These are phyloP conservation scores for Mycena vulgaris DNA, from an alignment of 768 basidiomycete species.

Conservation along the genomic window DNA sequence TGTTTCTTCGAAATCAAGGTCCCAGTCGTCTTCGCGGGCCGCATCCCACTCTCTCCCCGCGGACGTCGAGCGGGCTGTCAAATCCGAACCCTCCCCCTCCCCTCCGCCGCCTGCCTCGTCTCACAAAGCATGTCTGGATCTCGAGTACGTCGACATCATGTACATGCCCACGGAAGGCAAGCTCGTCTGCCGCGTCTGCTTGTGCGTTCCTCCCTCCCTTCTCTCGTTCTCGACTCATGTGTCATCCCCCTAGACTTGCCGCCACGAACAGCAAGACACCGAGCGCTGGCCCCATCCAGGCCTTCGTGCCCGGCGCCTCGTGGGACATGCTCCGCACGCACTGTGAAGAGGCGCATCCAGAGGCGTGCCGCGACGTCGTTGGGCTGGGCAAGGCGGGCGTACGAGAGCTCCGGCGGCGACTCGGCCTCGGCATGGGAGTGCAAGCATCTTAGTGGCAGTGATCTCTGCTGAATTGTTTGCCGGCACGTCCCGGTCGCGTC, in stretches of 20 bases:
- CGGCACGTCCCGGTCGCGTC: no score
- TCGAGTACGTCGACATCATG: constrained; percentile 57
- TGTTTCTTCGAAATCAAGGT: neutral
- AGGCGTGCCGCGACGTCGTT: constrained; percentile 53
- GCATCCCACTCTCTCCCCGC: constrained; percentile 18
- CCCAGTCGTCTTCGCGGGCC: constrained; percentile 13
- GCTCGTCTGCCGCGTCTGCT: constrained; percentile 57
- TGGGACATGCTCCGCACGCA: constrained; percentile 57
- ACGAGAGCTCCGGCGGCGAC: constrained; percentile 50
- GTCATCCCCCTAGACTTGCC: constrained; percentile 23
- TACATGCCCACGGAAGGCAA: constrained; percentile 48
- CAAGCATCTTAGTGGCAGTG: neutral
- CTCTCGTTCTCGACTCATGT: neutral
- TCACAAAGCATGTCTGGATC: constrained; percentile 37
- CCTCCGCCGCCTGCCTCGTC: neutral
- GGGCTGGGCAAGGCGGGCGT: constrained; percentile 52
- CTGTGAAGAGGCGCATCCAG: constrained; percentile 51
- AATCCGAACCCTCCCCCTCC: neutral
- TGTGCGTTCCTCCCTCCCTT: constrained; percentile 45
- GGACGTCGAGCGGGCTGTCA: neutral
- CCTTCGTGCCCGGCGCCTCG: constrained; percentile 47
- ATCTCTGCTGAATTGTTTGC: neutral
- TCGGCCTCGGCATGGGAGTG: constrained; percentile 28
- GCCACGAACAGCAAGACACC: constrained; percentile 8
- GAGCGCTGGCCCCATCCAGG: constrained; percentile 34